Evolutionary conservation across 192 early-diverging fungal genomes (phyloP), one percentile per base, ranked within the genome.

Genomic region (Podila epigama): DNA sequence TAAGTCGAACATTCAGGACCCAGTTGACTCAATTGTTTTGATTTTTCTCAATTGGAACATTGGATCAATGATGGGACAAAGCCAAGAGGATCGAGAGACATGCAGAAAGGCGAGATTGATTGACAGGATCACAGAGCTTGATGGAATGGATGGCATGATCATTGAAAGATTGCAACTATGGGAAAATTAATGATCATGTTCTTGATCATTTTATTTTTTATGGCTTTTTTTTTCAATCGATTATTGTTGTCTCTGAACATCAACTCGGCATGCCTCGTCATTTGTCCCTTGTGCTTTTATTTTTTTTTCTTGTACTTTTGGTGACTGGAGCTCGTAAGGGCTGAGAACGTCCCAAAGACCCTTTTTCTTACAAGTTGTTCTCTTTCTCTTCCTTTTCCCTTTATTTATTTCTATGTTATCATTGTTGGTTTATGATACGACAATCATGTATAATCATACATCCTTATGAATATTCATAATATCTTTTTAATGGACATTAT

Each of bases 251-350:
- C 39, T 32, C 57, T 28, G 11, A 16, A 41, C 58, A 4, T 42
- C 42, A 36, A 27, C n/a, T 28, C 41, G 22, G 37, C 15, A 16
- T 22, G 9, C 11, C 1, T 29, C 31, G 15, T 27, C 39, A 15
- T 53, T 11, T 13, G 50, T 28, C 44, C 53, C 61, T 25, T 22
- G 63, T 54, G 51, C 50, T 53, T 59, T 63, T 62, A 60, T 77
- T 12, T n/a, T 25, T 51, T 55, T 63, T 48, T 22, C 44, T n/a
- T n/a, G n/a, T n/a, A n/a, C 66, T 68, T 77, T 77, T 77, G 73
- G 73, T 77, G 73, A 77, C 73, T 54, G 73, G 73, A 77, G 73
- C 73, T 77, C 73, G 73, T 51, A 77, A 77, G 73, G 61, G 73
- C 73, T 77, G 73, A 77, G 73, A 77, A 77, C 73, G 73, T 77